phyloP scores from a whole-genome alignment of 345 rosid species.

The Melaleuca alternifolia region DNA sequence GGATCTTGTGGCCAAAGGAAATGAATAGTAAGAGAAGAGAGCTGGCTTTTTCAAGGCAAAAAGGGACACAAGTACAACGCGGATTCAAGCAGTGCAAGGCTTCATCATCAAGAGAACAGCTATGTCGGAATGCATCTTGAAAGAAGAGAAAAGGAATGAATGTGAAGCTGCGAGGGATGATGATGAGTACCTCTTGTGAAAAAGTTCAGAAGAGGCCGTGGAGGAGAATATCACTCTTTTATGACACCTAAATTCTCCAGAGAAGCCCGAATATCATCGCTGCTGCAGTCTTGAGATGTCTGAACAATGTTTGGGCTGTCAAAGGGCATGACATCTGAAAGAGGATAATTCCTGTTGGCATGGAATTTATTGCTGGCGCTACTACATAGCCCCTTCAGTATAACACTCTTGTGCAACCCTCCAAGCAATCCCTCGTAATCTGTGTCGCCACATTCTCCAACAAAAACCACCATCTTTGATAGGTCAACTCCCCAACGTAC shows the following conservation, averaged over 20 bases:
- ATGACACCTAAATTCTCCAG: conserved; percentile 50
- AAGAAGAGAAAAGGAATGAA: neutral
- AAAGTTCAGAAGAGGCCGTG: neutral
- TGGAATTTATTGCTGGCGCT: conserved; percentile 42
- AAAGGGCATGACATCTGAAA: conserved; percentile 59
- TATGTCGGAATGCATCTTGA: neutral
- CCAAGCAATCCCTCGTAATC: conserved; percentile 93
- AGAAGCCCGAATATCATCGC: conserved; percentile 38
- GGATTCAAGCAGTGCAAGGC: neutral
- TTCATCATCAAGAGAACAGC: neutral
- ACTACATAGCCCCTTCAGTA: conserved; percentile 62
- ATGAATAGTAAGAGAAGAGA: neutral
- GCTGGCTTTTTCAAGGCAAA: neutral
- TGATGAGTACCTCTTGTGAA: neutral
- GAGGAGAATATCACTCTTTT: conserved; percentile 9
- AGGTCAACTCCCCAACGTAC: conserved; percentile 91
- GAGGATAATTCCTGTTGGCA: conserved; percentile 67
- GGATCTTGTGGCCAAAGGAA: neutral
- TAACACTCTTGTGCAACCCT: conserved; percentile 69
- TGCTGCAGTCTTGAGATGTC: conserved; percentile 28
- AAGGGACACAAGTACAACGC: neutral
- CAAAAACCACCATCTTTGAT: conserved; percentile 77
- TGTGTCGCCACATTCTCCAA: conserved; percentile 88
- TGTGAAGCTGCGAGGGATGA: neutral
- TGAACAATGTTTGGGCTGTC: conserved; percentile 61